Evolutionary conservation across 1,284 basidiomycete species (phyloP), one percentile per base, ranked within the genome.

Genomic region (Ceraceosorus bombacis): DNA sequence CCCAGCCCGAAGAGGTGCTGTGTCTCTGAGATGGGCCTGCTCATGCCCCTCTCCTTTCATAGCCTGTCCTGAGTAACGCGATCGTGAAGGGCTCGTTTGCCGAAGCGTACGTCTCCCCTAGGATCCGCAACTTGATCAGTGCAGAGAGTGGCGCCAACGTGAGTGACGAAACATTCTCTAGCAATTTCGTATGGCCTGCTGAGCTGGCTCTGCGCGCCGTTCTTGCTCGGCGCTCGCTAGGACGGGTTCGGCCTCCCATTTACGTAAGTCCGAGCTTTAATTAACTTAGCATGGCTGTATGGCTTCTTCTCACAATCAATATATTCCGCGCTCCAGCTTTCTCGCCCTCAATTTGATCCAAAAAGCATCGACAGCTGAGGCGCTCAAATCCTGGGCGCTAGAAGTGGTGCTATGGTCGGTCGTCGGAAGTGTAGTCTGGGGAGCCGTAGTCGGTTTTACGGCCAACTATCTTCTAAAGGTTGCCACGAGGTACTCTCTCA

Each of bases 41-140:
- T 27, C 2, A 27, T 27, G 27, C 27, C 27, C 1, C 27, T 27
- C 27, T 27, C 27, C 27, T 27, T 27, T 27, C 27, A 27, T 3
- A 27, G 27, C 59, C 59, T 2, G 70, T 73, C 6, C 57, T 73
- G 6, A 67, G 67, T 41, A 72, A 71, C 49, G 63, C 69, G 15
- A 69, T 73, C 43, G 68, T 72, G 53, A 72, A 72, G 43, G 72
- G 72, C 37, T 69, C 68, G 1, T 73, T 73, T 39, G 72, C 72
- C 0, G 72, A 73, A 41, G 66, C 70, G 58, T 70, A 72, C 60
- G 67, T 73, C 49, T 67, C 67, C 43, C 67, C 69, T 6, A 60
- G 72, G 2, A 53, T 73, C 17, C 62, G 72, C 27, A 72, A 73
- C 49, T 58, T 73, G 41, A 69, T 73, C 61, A 70, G 66, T 7